phyloP scores from a whole-genome alignment of 495 filamentous ascomycete genomes.

The Poronia punctata region DNA sequence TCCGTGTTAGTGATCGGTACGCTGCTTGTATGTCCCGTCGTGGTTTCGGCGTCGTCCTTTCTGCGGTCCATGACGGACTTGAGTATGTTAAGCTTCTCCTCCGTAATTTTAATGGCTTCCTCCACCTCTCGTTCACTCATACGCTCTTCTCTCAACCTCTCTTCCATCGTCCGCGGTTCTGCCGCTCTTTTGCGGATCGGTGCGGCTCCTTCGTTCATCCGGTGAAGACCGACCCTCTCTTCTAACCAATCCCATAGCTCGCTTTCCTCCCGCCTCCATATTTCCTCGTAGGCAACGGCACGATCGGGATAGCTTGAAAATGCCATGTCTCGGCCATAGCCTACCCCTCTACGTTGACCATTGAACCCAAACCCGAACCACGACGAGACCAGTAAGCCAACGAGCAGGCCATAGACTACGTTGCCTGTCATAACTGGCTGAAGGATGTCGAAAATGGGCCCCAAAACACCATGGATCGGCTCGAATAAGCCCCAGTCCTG shows the following conservation, averaged over 20 bases:
- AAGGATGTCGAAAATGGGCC: constrained; percentile 64
- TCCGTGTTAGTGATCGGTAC: constrained; percentile 9
- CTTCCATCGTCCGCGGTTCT: constrained; percentile 42
- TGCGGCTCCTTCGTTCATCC: constrained; percentile 41
- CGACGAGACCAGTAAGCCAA: constrained; percentile 51
- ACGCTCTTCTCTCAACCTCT: constrained; percentile 56
- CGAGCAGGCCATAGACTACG: constrained; percentile 52
- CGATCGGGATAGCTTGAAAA: constrained; percentile 53
- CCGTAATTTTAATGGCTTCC: constrained; percentile 77
- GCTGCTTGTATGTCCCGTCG: constrained; percentile 5
- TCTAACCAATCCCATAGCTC: constrained; percentile 97
- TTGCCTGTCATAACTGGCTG: constrained; percentile 65
- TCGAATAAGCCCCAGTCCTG: constrained; percentile 75
- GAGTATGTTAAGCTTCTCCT: constrained; percentile 69
- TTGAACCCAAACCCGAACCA: constrained; percentile 46
- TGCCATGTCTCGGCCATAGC: constrained; percentile 27
- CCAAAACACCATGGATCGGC: constrained; percentile 61
- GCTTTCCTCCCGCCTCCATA: constrained; percentile 85
- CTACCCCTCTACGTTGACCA: constrained; percentile 26
- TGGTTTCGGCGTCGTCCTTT: constrained; percentile 24
- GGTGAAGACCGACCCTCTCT: constrained; percentile 70
- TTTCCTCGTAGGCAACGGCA: constrained; percentile 81
- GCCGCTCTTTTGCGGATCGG: constrained; percentile 30
- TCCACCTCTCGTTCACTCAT: constrained; percentile 78
- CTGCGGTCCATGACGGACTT: constrained; percentile 63